Conservation (phyloP, 257 asterid species). For the Nemophila menziesii region DNA sequence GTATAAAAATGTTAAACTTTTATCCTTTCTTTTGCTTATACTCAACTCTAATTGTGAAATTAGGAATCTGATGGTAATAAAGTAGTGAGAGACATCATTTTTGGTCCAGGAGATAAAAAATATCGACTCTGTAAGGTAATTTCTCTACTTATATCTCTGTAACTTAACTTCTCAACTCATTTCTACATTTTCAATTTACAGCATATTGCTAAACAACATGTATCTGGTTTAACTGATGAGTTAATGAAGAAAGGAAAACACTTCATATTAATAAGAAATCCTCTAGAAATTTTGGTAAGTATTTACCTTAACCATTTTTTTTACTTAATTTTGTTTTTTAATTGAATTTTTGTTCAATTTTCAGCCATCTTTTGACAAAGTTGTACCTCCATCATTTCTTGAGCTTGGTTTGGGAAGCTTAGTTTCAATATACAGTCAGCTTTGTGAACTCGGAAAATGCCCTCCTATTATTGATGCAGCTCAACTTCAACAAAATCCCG, state of each 20-base stretch:
- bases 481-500: slow-evolving; percentile 55
- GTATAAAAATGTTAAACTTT: slow-evolving; percentile 18
- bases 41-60: slow-evolving; percentile 9
- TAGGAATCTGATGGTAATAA: slow-evolving; percentile 80
- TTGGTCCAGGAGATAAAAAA: slow-evolving; percentile 55
- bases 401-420: slow-evolving; percentile 55
- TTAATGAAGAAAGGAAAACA: slow-evolving; percentile 76
- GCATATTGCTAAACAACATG: slow-evolving; percentile 78
- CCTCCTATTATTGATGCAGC: slow-evolving; percentile 70
- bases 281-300: slow-evolving; percentile 72
- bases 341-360: neutral
- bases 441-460: slow-evolving; percentile 46
- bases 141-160: neutral
- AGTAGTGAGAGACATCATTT: slow-evolving; percentile 51
- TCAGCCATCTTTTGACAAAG: slow-evolving; percentile 73
- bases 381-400: slow-evolving; percentile 44
- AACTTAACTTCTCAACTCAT: neutral
- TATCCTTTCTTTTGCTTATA: neutral
- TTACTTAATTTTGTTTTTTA: no score
- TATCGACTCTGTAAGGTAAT: slow-evolving; percentile 74
- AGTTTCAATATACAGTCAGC: slow-evolving; percentile 51
- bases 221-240: slow-evolving; percentile 52
- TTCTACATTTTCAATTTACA: slow-evolving; percentile 22
- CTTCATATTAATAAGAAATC: slow-evolving; percentile 70
- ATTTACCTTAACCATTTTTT: neutral